These are phyloP conservation scores for Lyophyllum decastes DNA, from an alignment of 768 basidiomycete species.

Conservation along the genomic window DNA sequence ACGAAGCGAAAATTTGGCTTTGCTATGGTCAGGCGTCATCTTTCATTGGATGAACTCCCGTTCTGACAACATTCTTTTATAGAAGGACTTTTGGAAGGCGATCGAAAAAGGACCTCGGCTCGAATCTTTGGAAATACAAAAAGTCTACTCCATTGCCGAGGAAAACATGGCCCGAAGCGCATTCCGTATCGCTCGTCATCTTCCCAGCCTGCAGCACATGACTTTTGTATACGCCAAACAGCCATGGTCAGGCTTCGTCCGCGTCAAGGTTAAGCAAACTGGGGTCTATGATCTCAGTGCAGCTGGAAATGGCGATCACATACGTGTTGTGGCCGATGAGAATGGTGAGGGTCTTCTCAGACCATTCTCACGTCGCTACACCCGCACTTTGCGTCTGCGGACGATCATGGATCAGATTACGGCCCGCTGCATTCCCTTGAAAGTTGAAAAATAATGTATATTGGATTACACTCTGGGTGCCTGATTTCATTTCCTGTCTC, in stretches of 20 bases:
- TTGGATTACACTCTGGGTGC: background rate
- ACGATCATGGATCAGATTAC: slow-evolving; percentile 9
- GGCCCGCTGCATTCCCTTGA: background rate
- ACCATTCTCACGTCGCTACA: slow-evolving; percentile 13
- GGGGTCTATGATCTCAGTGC: slow-evolving; percentile 16
- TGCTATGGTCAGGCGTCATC: slow-evolving; percentile 16
- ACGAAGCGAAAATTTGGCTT: slow-evolving; percentile 19
- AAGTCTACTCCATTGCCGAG: slow-evolving; percentile 16
- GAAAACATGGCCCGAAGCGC: slow-evolving; percentile 19
- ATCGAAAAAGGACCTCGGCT: slow-evolving; percentile 18
- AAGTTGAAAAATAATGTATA: background rate
- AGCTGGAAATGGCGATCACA: background rate
- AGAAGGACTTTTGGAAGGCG: slow-evolving; percentile 21
- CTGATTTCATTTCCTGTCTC: background rate
- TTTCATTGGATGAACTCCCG: background rate
- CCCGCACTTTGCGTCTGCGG: slow-evolving; percentile 5
- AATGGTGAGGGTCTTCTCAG: slow-evolving; percentile 10
- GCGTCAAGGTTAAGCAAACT: slow-evolving; percentile 12
- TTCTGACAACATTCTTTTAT: background rate
- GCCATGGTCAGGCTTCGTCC: slow-evolving; percentile 12
- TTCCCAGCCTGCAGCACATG: slow-evolving; percentile 18
- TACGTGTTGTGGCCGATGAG: slow-evolving; percentile 17
- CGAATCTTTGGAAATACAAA: slow-evolving; percentile 18
- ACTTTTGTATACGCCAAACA: slow-evolving; percentile 14
- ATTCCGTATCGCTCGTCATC: slow-evolving; percentile 10